Base-by-base conservation (phyloP, 352 stramenopile genomes). In the Phytophthora foliorum region DNA sequence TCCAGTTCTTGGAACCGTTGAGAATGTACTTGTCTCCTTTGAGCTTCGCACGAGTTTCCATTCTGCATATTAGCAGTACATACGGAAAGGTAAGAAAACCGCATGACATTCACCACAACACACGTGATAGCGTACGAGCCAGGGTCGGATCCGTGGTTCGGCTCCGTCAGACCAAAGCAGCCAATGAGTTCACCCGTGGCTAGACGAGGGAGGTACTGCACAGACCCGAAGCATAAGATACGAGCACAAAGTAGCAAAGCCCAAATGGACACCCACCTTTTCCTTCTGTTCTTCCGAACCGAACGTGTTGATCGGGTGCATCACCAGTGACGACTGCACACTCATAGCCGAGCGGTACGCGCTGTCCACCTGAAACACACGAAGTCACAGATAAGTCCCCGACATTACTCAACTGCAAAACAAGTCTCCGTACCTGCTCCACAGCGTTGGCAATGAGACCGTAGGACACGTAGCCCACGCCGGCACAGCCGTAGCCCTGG, bases 221-320 rank as follows among this genome's bases (percentile, higher is more conserved):
- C 13, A 32, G 2, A 66, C 42, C 21, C 34, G 49, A 10, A 56
- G 10, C 38, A n/a, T 34, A 29, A 2, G 21, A 39, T n/a, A 24
- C n/a, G 19, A 55, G 27, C n/a, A 24, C 41, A 38, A 36, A 45
- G 7, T 7, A 22, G 16, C 34, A 42, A 24, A 45, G 4, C 3
- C 38, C 14, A 4, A 19, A 42, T 4, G 6, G 9, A 3, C 17
- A 51, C 67, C 4, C 10, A 92, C 84, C 77, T 98, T 99, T 24
- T 97, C 81, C 82, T 98, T 98, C 74, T 99, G 91, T 58, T 98
- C 88, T 17, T 99, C 96, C 49, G 88, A 98, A 19, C 97, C 98
- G 70, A 99, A 99, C 6, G 88, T 94, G 78, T 98, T 98, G 79
- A 99, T 99, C 39, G 97, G 97, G 80, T 98, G 94, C 97, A 99